These are phyloP conservation scores for Fraxinus pennsylvanica DNA, from an alignment of 257 asterid species.

Conservation along the genomic window DNA sequence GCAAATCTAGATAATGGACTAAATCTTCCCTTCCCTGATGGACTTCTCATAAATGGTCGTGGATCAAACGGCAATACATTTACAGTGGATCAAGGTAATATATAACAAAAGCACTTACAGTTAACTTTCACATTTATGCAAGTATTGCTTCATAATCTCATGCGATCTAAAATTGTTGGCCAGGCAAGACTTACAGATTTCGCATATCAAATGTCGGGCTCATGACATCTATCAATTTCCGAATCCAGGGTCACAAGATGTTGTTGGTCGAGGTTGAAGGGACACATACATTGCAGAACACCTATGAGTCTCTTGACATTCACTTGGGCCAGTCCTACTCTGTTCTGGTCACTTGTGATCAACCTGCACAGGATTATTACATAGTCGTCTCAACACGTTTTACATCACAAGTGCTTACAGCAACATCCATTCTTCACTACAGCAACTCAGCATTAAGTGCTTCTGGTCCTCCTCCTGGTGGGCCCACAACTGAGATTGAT, in stretches of 20 bases:
- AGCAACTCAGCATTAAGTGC: slow-evolving; percentile 37
- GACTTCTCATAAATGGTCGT: slow-evolving; percentile 49
- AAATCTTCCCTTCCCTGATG: slow-evolving; percentile 54
- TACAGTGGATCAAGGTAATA: slow-evolving; percentile 47
- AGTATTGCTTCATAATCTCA: not conserved
- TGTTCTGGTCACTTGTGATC: slow-evolving; percentile 44
- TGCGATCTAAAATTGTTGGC: not conserved
- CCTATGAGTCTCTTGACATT: slow-evolving; percentile 42
- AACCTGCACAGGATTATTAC: slow-evolving; percentile 40
- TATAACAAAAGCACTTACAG: not conserved
- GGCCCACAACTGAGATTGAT: slow-evolving; percentile 45
- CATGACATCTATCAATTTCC: slow-evolving; percentile 41
- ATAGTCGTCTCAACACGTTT: slow-evolving; percentile 46
- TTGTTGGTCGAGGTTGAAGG: slow-evolving; percentile 50
- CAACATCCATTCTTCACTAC: slow-evolving; percentile 46
- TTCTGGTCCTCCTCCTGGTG: slow-evolving; percentile 44
- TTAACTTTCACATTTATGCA: not conserved
- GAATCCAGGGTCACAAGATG: slow-evolving; percentile 51
- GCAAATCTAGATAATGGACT: slow-evolving; percentile 42
- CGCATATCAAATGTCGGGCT: slow-evolving; percentile 53
- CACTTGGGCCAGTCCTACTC: slow-evolving; percentile 55
- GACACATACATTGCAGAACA: slow-evolving; percentile 47
- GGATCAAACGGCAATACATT: slow-evolving; percentile 38
- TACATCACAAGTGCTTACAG: slow-evolving; percentile 41
- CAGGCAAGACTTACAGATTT: slow-evolving; percentile 52